Base-by-base conservation (phyloP, 768 basidiomycete species). In the Lentinula boryana region DNA sequence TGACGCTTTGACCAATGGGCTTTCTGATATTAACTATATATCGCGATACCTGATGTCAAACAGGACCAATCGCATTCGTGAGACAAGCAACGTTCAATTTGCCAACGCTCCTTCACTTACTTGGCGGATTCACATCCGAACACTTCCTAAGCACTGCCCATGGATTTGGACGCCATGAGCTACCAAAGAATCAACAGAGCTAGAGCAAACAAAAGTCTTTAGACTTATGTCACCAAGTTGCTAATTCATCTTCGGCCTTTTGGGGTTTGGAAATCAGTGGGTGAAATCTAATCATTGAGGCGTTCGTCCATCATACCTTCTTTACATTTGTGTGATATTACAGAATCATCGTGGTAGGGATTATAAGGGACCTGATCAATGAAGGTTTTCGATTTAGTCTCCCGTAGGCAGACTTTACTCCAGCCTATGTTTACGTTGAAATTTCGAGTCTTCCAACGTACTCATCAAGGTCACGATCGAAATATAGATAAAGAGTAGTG, bases 381-480 rank as follows among this genome's bases (percentile, higher is more conserved):
- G 67, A 81, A 88, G 1, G 71, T 70, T 63, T 82, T 83, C 27
- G 27, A 27, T 27, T 27, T 27, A 27, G 27, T 27, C 27, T 27
- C 27, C 3, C 27, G 27, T 27, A 27, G 3, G 27, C 27, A 27
- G 3, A 27, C 27, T 27, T 27, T 27, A 27, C 27, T 27, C 27
- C 27, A 27, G 27, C 27, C 4, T 27, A 27, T 27, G 27, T 3
- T 27, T 27, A 27, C 27, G 27, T 27, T 0, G 27, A 27, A 27
- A 3, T 3, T 27, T 27, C 12, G 86, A 76, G 63, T 88, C 86
- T 36, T 87, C 84, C 63, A 80, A 67, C 0, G 87, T 84, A 50
- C 81, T 84, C 65, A 73, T 80, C 59, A 88, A 66, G 63, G 85
- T 83, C 1, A 85, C 84, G 49, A 83, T 77, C 0, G 84, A 78